These are phyloP conservation scores for Eustoma russellianum DNA, from an alignment of 257 asterid genomes.

Conservation along the genomic window DNA sequence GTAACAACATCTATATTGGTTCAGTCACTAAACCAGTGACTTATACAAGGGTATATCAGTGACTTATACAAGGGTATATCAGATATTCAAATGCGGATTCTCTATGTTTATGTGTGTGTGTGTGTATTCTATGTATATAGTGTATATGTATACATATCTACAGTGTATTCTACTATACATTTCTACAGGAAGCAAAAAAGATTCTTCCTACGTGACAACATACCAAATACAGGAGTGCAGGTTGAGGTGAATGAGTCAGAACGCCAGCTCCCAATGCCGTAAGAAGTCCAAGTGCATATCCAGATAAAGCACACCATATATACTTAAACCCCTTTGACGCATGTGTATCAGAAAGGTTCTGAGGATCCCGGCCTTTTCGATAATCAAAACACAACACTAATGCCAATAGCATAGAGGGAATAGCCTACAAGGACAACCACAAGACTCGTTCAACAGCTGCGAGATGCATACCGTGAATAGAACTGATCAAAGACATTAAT, in stretches of 20 bases:
- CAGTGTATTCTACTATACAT: too few species aligned
- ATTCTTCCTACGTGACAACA: not conserved
- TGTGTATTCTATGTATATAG: too few species aligned
- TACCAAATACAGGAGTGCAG: constrained; percentile 94
- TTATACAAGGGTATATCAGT: too few species aligned
- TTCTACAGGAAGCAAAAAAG: too few species aligned
- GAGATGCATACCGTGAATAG: too few species aligned
- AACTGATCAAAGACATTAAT: too few species aligned
- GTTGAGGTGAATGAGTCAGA: constrained; percentile 84
- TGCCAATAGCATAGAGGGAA: constrained; percentile 93
- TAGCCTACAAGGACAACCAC: not conserved
- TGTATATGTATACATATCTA: too few species aligned
- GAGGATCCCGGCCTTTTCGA: constrained; percentile 48
- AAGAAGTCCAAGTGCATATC: constrained; percentile 78
- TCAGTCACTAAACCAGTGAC: too few species aligned
- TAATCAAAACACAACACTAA: constrained; percentile 86
- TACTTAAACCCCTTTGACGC: constrained; percentile 42
- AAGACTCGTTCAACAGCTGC: not conserved
- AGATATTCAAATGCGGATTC: too few species aligned
- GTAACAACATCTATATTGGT: too few species aligned
- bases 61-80: too few species aligned
- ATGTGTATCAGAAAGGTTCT: constrained; percentile 25
- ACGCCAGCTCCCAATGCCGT: constrained; percentile 88
- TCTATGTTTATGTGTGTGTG: too few species aligned
- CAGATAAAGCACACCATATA: constrained; percentile 69